These are phyloP conservation scores for Leccinum pachyderme DNA, from an alignment of 1,284 basidiomycete genomes.

Conservation along the genomic window DNA sequence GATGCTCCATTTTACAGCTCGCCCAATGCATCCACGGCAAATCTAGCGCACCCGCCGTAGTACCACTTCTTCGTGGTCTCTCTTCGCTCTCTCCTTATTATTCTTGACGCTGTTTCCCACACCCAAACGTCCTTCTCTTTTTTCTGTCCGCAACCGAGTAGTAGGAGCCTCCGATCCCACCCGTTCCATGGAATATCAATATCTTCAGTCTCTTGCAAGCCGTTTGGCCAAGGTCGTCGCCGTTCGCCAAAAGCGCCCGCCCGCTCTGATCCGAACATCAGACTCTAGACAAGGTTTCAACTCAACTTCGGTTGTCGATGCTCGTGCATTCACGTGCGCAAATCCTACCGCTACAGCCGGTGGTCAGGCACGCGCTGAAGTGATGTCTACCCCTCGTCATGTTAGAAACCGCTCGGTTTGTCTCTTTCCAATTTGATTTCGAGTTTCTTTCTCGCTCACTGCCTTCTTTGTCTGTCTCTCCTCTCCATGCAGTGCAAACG, in stretches of 20 bases:
- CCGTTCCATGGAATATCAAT: conserved; percentile 27
- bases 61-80: conserved; percentile 15
- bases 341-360: conserved; percentile 2
- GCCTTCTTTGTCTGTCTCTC: not conserved
- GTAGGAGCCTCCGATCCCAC: not conserved
- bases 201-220: conserved; percentile 21
- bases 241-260: conserved; percentile 17
- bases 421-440: not conserved
- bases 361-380: conserved; percentile 2
- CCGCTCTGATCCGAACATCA: conserved; percentile 8
- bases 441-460: not conserved
- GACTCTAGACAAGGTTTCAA: conserved; percentile 17
- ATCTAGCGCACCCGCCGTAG: conserved; percentile 18
- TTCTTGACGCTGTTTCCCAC: not conserved
- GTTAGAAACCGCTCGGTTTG: conserved; percentile 14
- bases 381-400: conserved; percentile 4
- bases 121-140: not conserved
- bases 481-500: conserved; percentile 17
- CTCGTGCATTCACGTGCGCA: conserved; percentile 10
- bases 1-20: not conserved
- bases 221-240: conserved; percentile 25
- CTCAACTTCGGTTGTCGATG: conserved; percentile 9
- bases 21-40: conserved; percentile 22
- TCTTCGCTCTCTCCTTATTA: not conserved
- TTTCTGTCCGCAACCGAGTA: not conserved